Evolutionary conservation across 1,284 basidiomycete species (phyloP).

Genomic region (Marasmius tenuissimus): DNA sequence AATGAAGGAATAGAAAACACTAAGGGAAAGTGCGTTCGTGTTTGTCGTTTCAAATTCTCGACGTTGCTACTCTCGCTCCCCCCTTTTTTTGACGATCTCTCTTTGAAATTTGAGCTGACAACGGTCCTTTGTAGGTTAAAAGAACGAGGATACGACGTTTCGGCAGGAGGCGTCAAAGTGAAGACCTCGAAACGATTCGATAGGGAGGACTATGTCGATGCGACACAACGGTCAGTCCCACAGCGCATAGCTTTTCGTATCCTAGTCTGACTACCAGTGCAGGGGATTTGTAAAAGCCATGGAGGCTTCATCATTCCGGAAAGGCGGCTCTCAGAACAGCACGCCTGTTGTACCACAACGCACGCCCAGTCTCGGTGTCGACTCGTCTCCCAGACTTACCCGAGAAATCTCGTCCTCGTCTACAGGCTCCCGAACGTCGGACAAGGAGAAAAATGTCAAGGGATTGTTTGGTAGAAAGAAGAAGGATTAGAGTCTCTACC

Average conservation of each 20-base stretch:
- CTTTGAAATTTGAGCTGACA: background rate
- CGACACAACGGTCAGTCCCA: constrained; percentile 61
- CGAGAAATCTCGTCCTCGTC: constrained; percentile 22
- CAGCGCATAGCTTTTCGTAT: background rate
- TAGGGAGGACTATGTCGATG: constrained; percentile 65
- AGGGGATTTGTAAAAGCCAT: constrained; percentile 43
- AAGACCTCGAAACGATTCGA: constrained; percentile 61
- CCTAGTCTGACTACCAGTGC: background rate
- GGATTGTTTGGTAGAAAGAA: constrained; percentile 21
- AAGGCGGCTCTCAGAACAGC: constrained; percentile 20
- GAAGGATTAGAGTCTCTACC: constrained; percentile 9
- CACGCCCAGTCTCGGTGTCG: background rate
- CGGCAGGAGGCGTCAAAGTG: constrained; percentile 57
- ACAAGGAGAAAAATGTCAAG: constrained; percentile 14
- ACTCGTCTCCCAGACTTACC: constrained; percentile 14
- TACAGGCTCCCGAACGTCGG: constrained; percentile 11
- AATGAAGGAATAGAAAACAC: constrained; percentile 40
- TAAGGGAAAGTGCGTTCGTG: constrained; percentile 44
- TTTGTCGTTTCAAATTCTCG: no score
- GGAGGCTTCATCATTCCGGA: constrained; percentile 32
- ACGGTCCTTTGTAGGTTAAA: constrained; percentile 43
- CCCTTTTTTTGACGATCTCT: background rate
- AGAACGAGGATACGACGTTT: constrained; percentile 53
- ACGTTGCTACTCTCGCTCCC: no score
- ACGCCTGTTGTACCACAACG: constrained; percentile 11